These are phyloP conservation scores for Penicillium sp. DNA, from an alignment of 2,329 filamentous ascomycete species.

Conservation along the genomic window DNA sequence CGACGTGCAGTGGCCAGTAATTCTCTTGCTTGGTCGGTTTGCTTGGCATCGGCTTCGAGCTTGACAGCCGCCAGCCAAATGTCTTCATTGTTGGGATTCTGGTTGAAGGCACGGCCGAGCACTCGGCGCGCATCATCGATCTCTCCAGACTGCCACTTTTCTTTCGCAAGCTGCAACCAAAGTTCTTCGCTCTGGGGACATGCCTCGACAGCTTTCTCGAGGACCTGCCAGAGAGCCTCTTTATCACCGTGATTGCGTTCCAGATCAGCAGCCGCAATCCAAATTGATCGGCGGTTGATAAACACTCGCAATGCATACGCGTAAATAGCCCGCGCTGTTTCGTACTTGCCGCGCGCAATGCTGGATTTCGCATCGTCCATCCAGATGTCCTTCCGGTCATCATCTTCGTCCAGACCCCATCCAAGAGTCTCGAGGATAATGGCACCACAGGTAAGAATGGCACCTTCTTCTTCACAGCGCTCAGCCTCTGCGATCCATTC, in stretches of 20 bases:
- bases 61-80: constrained; percentile 98
- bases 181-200: constrained; percentile 88
- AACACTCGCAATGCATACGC: constrained; percentile 89
- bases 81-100: constrained; percentile 95
- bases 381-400: constrained; percentile 94
- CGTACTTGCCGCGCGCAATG: constrained; percentile 77
- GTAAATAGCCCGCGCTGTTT: constrained; percentile 91
- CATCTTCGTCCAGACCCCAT: constrained; percentile 91
- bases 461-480: constrained; percentile 89
- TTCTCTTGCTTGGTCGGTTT: constrained; percentile 77
- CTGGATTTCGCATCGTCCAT: constrained; percentile 86
- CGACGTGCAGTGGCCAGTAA: constrained; percentile 80
- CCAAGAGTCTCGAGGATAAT: constrained; percentile 93
- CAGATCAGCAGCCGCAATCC: constrained; percentile 86
- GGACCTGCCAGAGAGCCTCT: constrained; percentile 77
- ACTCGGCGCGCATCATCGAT: constrained; percentile 84
- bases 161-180: constrained; percentile 94
- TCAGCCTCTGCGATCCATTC: constrained; percentile 97
- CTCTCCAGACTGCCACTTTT: constrained; percentile 87
- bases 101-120: constrained; percentile 84
- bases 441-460: constrained; percentile 78
- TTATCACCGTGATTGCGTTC: constrained; percentile 86
- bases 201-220: constrained; percentile 91
- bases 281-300: constrained; percentile 80
- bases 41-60: constrained; percentile 85